phyloP scores from a whole-genome alignment of 441 rosid species.

The Populus trichocarpa region DNA sequence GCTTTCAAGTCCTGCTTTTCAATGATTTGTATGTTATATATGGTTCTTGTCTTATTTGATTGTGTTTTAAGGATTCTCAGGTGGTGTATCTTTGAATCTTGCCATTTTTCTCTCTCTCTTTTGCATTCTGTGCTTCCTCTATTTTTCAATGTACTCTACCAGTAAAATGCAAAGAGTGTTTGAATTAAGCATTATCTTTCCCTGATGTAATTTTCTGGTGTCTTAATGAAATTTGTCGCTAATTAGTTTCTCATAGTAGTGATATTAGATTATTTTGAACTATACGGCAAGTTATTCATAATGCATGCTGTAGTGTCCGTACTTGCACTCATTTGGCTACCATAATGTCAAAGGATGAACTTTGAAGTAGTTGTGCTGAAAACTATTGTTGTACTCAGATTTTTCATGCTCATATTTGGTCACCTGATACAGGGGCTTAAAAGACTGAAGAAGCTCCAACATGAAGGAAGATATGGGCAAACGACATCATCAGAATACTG shows the following conservation, averaged over 20 bases:
- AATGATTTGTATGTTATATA: too few relatives aligned
- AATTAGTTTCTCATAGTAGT: not conserved
- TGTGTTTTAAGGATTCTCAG: not conserved
- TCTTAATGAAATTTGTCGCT: not conserved
- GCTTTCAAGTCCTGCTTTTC: not conserved
- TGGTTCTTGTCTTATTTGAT: too few relatives aligned
- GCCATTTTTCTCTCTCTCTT: not conserved
- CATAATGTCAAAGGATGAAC: not conserved
- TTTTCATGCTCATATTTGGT: not conserved
- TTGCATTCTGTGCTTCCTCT: too few relatives aligned
- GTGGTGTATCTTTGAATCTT: not conserved
- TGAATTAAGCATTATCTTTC: not conserved
- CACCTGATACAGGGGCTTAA: slow-evolving; percentile 46
- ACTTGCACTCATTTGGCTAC: not conserved
- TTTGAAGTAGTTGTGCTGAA: not conserved
- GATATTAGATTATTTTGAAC: not conserved
- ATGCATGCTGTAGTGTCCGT: not conserved
- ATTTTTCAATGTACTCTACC: not conserved
- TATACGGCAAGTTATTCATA: not conserved
- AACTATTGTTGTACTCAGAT: not conserved
- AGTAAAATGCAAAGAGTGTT: not conserved
- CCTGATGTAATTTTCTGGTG: not conserved
- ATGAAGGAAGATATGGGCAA: slow-evolving; percentile 51
- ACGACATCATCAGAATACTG: slow-evolving; percentile 29
- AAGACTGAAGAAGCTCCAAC: slow-evolving; percentile 63